phyloP scores from a whole-genome alignment of 495 filamentous ascomycete species.

The Xeromyces bisporus region DNA sequence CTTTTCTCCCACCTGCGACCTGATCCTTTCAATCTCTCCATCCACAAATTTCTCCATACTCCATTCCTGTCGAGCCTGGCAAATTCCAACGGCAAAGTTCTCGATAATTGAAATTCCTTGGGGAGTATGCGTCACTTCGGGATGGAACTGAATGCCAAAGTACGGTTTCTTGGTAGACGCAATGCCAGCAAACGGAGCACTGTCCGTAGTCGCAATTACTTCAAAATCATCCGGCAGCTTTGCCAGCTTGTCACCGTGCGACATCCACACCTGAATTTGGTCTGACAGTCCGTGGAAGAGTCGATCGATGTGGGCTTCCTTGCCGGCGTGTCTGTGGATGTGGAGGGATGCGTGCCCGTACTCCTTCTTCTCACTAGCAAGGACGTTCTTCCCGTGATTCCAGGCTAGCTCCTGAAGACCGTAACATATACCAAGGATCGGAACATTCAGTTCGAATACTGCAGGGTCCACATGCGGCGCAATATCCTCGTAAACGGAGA shows the following conservation, averaged over 20 bases:
- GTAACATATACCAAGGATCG: constrained; percentile 67
- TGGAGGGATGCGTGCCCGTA: constrained; percentile 51
- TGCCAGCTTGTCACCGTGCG: constrained; percentile 68
- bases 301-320: constrained; percentile 39
- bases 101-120: constrained; percentile 45
- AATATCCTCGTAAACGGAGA: constrained; percentile 53
- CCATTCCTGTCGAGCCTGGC: constrained; percentile 58
- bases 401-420: constrained; percentile 73
- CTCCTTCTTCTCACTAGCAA: constrained; percentile 52
- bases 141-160: constrained; percentile 67
- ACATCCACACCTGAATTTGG: constrained; percentile 64
- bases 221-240: constrained; percentile 54
- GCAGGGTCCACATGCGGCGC: constrained; percentile 66
- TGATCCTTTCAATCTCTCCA: constrained; percentile 60
- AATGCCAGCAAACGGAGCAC: constrained; percentile 68
- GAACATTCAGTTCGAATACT: constrained; percentile 62
- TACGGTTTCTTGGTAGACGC: constrained; percentile 50
- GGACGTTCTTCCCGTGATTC: constrained; percentile 47
- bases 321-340: constrained; percentile 27
- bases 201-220: constrained; percentile 53
- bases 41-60: constrained; percentile 67
- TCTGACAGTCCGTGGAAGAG: constrained; percentile 57
- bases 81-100: constrained; percentile 75
- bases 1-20: constrained; percentile 55
- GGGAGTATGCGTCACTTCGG: constrained; percentile 59